Base-by-base conservation (phyloP, 306 rosid genomes). In the Trifolium subterraneum region DNA sequence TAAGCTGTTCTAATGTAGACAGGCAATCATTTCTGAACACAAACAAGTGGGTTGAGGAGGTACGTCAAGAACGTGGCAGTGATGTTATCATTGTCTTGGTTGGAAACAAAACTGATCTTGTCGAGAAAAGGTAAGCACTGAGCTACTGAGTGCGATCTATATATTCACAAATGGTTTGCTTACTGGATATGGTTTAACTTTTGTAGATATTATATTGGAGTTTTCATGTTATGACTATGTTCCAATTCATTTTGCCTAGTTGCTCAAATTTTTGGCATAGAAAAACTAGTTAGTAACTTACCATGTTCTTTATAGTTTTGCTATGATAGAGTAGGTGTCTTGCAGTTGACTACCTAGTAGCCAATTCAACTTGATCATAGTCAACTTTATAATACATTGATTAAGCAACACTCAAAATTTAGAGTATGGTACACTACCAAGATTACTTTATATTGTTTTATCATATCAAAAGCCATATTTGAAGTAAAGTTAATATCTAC, bases 51-150 rank as follows among this genome's bases (percentile, higher is more conserved):
- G 87, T 94, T 38, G 98, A 94, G 87, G 98, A 94, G 86, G 97
- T 94, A 22, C 93, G 96, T 4, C 86, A 90, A 50, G 98, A 94
- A 78, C 88, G 98, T 42, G 98, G 98, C 41, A 82, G 89, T 70
- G 98, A 94, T 87, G 98, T 94, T 77, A 88, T 94, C 47, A 94
- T 94, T 65, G 96, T 94, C 70, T 93, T 93, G 75, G 98, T 93
- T 19, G 98, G 98, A 71, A 91, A 93, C 96, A 91, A 93, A 87
- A 93, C 97, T 19, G 98, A 94, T 88, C 98, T 94, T 69, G 97
- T 94, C 41, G 98, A 94, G 29, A 94, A 94, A 84, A 89, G 98
- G 98, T 87, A 77, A 84, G 92, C 63, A 69, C 35, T 35, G 39
- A 33, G 5, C 42, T 39, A 36, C 74, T 8, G 11, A 42, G 48